Base-by-base conservation (phyloP, 2,329 filamentous ascomycete genomes). In the Mycosphaerella arachidis region DNA sequence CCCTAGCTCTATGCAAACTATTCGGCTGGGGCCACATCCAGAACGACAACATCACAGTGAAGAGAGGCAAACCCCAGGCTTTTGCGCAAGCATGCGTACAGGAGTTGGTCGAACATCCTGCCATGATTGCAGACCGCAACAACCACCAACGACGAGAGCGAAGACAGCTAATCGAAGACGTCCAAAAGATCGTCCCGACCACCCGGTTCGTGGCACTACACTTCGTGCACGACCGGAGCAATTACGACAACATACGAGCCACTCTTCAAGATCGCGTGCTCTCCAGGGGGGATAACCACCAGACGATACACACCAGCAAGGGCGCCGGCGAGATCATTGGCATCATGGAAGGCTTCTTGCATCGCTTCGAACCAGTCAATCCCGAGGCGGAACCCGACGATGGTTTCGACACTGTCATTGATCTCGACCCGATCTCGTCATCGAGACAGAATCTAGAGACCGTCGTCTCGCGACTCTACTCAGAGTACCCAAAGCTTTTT, bases 301-400 rank as follows among this genome's bases (percentile, higher is more conserved):
- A 99, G 76, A 99, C 94, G 0, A 97, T 99, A 61, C 92, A 94
- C 70, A 92, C 93, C 10, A 88, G 85, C 50, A 88, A 90, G 58
- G 84, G 88, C 48, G 76, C 81, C 51, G 77, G 82, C 18, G 93
- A 96, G 73, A 90, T 94, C 57, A 80, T 94, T 51, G 84, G 85
- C 5, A 96, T 99, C 68, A 97, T 99, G 94, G 90, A 97, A 68
- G 91, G 91, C 3, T 99, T 99, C 76, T 81, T 99, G 66, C 75
- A 84, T 12, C 86, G 94, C 37, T 97, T 96, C 72, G 89, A 99
- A 76, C 84, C 88, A 20, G 81, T 92, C 60, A 84, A 92, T 65
- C 77, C 82, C 0, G 81, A 85, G 18, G 77, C 77, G 7, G 74
- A 77, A n/a, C 92, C 94, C 0, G 94, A 99, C 71, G 81, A 87